Conservation (phyloP, 2,329 filamentous ascomycete genomes). For the Phaeoacremonium minimum region DNA sequence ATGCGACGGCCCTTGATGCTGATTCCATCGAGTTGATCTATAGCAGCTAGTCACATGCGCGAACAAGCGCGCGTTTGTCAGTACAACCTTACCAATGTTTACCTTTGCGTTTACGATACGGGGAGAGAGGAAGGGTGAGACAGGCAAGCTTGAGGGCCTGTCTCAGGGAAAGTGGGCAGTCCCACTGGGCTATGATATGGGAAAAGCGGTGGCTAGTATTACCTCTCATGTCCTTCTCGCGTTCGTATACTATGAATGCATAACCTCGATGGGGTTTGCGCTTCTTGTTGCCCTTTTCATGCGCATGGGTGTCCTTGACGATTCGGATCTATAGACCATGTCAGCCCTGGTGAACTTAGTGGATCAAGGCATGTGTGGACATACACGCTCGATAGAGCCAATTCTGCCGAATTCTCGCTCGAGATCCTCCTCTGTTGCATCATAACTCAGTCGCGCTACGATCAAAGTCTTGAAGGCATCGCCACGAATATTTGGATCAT, state of each 20-base stretch:
- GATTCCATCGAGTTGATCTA: constrained; percentile 80
- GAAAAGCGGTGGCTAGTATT: constrained; percentile 48
- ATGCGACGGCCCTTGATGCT: constrained; percentile 89
- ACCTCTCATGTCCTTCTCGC: constrained; percentile 99
- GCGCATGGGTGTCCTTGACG: constrained; percentile 69
- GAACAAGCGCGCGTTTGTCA: constrained; percentile 61
- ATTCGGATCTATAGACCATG: constrained; percentile 68
- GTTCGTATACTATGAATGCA: constrained; percentile 94
- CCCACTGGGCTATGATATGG: constrained; percentile 36
- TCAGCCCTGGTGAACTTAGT: background rate
- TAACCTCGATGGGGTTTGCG: constrained; percentile 84
- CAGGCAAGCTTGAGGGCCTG: constrained; percentile 55
- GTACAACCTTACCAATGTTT: constrained; percentile 57
- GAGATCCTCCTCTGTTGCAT: constrained; percentile 82
- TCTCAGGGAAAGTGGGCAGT: constrained; percentile 40
- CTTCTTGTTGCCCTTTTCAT: constrained; percentile 69
- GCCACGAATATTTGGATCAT: constrained; percentile 85
- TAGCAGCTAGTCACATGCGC: constrained; percentile 72
- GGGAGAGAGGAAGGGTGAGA: constrained; percentile 29
- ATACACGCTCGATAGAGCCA: constrained; percentile 86
- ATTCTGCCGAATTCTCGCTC: constrained; percentile 92
- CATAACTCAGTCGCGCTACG: constrained; percentile 84
- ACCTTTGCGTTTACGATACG: constrained; percentile 18
- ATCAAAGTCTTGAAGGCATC: constrained; percentile 96
- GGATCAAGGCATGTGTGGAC: constrained; percentile 18